phyloP scores from a whole-genome alignment of 768 basidiomycete genomes.

The Boletus tomentosulus region DNA sequence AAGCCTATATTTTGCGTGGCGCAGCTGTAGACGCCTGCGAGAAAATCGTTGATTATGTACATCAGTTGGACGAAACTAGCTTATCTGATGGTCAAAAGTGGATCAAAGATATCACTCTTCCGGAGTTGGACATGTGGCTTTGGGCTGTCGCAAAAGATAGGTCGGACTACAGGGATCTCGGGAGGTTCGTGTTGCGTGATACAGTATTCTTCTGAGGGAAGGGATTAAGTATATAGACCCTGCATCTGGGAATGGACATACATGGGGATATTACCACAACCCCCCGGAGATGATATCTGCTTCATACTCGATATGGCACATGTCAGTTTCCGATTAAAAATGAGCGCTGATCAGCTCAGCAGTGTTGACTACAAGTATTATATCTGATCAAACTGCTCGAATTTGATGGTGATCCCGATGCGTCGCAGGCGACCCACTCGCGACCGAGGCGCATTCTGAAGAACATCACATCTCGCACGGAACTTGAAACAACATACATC shows the following conservation, averaged over 20 bases:
- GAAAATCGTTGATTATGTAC: slow-evolving; percentile 55
- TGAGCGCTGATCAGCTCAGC: not conserved
- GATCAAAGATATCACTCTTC: slow-evolving; percentile 54
- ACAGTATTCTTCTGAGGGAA: slow-evolving; percentile 61
- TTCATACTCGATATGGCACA: not conserved
- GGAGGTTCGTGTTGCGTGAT: slow-evolving; percentile 60
- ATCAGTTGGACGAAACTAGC: slow-evolving; percentile 22
- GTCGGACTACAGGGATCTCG: slow-evolving; percentile 60
- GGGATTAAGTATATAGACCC: not conserved
- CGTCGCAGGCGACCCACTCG: slow-evolving; percentile 1
- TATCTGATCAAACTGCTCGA: slow-evolving; percentile 10
- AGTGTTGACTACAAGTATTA: not conserved
- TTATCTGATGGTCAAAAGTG: slow-evolving; percentile 36
- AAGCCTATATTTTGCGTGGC: slow-evolving; percentile 72
- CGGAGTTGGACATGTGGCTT: slow-evolving; percentile 73
- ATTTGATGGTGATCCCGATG: slow-evolving; percentile 13
- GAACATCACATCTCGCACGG: slow-evolving; percentile 6
- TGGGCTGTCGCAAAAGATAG: slow-evolving; percentile 81
- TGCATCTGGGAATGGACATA: not conserved
- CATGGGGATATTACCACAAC: not conserved
- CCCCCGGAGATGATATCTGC: not conserved
- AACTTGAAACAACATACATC: slow-evolving; percentile 4
- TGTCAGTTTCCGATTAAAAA: slow-evolving; percentile 8
- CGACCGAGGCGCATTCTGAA: not conserved
- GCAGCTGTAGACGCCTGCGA: slow-evolving; percentile 80